phyloP scores from a whole-genome alignment of 441 rosid genomes.

The Eutrema salsugineum region DNA sequence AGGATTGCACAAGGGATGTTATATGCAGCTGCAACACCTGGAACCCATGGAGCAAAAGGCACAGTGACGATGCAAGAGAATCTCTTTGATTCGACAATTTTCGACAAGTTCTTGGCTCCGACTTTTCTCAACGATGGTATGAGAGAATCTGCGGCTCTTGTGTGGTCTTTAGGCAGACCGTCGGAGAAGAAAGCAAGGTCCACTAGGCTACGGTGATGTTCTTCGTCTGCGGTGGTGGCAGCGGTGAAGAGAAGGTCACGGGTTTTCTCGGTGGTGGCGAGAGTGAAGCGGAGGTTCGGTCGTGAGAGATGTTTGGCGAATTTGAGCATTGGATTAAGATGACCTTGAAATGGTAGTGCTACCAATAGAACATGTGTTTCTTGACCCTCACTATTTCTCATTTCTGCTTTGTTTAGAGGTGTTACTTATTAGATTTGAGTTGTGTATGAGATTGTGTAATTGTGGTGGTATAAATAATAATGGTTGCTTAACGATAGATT shows the following conservation, averaged over 20 bases:
- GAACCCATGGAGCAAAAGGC: slow-evolving; percentile 50
- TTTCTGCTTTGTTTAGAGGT: not conserved
- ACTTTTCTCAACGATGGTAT: slow-evolving; percentile 12
- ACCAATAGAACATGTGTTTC: slow-evolving; percentile 42
- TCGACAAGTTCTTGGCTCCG: slow-evolving; percentile 38
- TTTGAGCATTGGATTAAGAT: slow-evolving; percentile 47
- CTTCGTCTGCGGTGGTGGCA: not conserved
- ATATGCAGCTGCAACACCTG: slow-evolving; percentile 27
- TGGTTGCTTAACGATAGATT: not conserved
- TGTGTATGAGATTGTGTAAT: not conserved
- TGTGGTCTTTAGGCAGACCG: slow-evolving; percentile 35
- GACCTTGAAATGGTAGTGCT: slow-evolving; percentile 42
- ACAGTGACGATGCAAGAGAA: slow-evolving; percentile 34
- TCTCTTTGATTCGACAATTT: slow-evolving; percentile 20
- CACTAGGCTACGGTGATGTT: not conserved
- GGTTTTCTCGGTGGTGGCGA: slow-evolving; percentile 41
- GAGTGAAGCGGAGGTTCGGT: slow-evolving; percentile 41
- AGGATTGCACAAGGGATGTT: slow-evolving; percentile 46
- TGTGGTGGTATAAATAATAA: not conserved
- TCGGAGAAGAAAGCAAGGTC: slow-evolving; percentile 45
- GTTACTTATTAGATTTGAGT: not conserved
- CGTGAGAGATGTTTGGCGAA: slow-evolving; percentile 39
- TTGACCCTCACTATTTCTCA: slow-evolving; percentile 17
- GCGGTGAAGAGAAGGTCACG: slow-evolving; percentile 27
- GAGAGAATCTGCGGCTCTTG: not conserved